These are phyloP conservation scores for Physocladia obscura DNA, from an alignment of 192 early-diverging fungal genomes.

Conservation along the genomic window DNA sequence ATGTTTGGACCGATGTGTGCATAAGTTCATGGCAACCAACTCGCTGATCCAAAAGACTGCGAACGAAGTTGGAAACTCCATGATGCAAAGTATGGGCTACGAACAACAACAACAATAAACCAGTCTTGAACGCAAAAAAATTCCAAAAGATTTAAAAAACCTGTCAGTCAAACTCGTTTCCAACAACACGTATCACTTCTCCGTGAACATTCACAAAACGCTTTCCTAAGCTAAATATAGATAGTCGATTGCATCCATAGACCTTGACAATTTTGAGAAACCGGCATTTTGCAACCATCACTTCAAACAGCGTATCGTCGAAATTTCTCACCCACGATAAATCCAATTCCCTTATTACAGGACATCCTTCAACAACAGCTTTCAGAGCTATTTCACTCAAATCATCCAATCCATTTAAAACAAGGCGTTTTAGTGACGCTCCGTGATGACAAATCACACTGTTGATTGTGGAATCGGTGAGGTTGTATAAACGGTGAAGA, in stretches of 20 bases:
- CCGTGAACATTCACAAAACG: constrained; percentile 30
- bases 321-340: constrained; percentile 75
- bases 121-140: no score
- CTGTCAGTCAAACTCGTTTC: constrained; percentile 51
- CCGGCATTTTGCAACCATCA: constrained; percentile 51
- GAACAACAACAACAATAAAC: neutral
- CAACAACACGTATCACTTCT: constrained; percentile 32
- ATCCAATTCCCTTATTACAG: constrained; percentile 59
- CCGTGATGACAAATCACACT: constrained; percentile 63
- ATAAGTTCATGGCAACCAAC: constrained; percentile 68
- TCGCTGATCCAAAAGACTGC: constrained; percentile 12
- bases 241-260: constrained; percentile 75
- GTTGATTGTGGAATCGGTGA: constrained; percentile 62
- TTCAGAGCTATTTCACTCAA: constrained; percentile 58
- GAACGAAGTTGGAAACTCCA: constrained; percentile 8
- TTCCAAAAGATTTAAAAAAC: no score
- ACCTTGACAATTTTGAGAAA: constrained; percentile 56
- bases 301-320: constrained; percentile 66
- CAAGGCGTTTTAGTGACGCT: constrained; percentile 51
- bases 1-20: constrained; percentile 84
- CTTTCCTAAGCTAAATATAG: constrained; percentile 32
- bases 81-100: constrained; percentile 2
- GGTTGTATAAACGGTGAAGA: constrained; percentile 62
- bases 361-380: constrained; percentile 35
- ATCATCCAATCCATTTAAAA: constrained; percentile 72